phyloP scores from a whole-genome alignment of 495 filamentous ascomycete species.

The Penicillium angulare region DNA sequence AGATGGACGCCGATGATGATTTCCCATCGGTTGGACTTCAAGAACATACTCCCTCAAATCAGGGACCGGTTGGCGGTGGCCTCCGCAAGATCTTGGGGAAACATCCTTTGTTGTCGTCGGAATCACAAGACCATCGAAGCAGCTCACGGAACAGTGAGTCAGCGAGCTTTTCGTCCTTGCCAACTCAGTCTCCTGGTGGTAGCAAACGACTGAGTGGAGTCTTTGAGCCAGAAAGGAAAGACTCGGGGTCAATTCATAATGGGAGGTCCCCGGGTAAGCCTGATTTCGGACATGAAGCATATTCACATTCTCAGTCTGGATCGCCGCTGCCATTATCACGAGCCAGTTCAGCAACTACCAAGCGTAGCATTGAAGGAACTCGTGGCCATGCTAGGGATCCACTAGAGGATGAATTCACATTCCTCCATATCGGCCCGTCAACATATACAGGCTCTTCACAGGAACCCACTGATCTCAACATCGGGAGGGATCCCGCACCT shows the following conservation, averaged over 20 bases:
- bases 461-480: constrained; percentile 11
- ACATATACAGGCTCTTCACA: constrained; percentile 35
- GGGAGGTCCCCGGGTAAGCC: constrained; percentile 17
- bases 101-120: constrained; percentile 47
- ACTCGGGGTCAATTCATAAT: constrained; percentile 29
- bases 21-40: constrained; percentile 22
- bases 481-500: constrained; percentile 8
- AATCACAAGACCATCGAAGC: constrained; percentile 40
- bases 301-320: constrained; percentile 22
- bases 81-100: constrained; percentile 48
- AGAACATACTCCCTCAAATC: constrained; percentile 31
- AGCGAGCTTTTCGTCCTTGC: constrained; percentile 13
- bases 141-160: constrained; percentile 19
- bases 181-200: constrained; percentile 15
- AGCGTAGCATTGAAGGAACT: constrained; percentile 48
- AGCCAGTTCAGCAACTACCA: constrained; percentile 38
- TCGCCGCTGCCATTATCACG: constrained; percentile 30
- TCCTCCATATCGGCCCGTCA: constrained; percentile 71
- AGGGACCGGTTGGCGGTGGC: constrained; percentile 51
- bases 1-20: constrained; percentile 50
- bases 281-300: constrained; percentile 14
- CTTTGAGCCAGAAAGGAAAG: constrained; percentile 25
- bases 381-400: constrained; percentile 66
- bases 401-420: constrained; percentile 57
- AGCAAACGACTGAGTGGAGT: constrained; percentile 17